phyloP scores from a whole-genome alignment of 2,329 filamentous ascomycete genomes.

The Rhytidhysteron rufulum region DNA sequence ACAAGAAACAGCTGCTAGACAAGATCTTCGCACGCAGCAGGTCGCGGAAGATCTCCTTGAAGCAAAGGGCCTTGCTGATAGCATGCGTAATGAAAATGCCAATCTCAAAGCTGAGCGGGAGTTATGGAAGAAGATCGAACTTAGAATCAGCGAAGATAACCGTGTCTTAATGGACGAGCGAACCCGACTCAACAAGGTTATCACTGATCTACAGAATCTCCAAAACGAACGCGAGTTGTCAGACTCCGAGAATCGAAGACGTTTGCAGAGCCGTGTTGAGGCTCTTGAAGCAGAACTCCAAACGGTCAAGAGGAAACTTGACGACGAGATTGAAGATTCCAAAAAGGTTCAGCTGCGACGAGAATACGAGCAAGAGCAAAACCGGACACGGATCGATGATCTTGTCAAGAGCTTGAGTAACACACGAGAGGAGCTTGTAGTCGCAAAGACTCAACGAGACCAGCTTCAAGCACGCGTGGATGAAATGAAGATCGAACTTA shows the following conservation, averaged over 20 bases:
- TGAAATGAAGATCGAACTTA: slow-evolving; percentile 82
- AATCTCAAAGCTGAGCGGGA: slow-evolving; percentile 95
- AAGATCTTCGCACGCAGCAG: slow-evolving; percentile 86
- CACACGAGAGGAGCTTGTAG: slow-evolving; percentile 80
- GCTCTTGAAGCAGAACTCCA: slow-evolving; percentile 74
- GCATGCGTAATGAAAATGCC: slow-evolving; percentile 82
- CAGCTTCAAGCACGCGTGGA: slow-evolving; percentile 85
- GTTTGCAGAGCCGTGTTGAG: slow-evolving; percentile 75
- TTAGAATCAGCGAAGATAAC: slow-evolving; percentile 82
- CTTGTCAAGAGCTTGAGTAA: slow-evolving; percentile 75
- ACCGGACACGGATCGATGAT: slow-evolving; percentile 88
- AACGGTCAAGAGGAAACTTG: slow-evolving; percentile 75
- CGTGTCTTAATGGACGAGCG: slow-evolving; percentile 81
- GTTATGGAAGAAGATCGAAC: slow-evolving; percentile 90
- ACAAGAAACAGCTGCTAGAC: slow-evolving; percentile 80
- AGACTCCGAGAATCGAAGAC: slow-evolving; percentile 76
- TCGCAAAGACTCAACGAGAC: slow-evolving; percentile 81
- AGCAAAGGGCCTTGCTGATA: slow-evolving; percentile 74
- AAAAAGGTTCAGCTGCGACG: slow-evolving; percentile 81
- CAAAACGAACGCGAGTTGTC: slow-evolving; percentile 87
- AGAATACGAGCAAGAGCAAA: slow-evolving; percentile 85
- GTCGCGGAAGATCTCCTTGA: slow-evolving; percentile 91
- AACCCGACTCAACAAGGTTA: slow-evolving; percentile 73
- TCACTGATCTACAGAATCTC: slow-evolving; percentile 80
- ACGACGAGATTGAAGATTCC: slow-evolving; percentile 75